Conservation (phyloP, 1,139 yeast genomes). For the Citeromyces hawaiiensis region DNA sequence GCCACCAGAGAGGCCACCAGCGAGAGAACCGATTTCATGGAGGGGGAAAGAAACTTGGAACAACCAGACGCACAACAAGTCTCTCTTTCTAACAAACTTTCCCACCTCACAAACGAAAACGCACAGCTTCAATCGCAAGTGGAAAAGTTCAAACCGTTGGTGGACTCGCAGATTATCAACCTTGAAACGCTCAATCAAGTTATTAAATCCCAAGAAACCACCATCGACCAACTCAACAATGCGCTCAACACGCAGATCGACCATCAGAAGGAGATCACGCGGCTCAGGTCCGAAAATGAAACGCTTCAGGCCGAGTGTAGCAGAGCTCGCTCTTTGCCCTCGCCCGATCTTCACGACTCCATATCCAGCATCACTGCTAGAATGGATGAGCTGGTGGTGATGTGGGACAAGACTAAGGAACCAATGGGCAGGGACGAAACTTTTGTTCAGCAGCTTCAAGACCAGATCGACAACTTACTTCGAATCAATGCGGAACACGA, state of each 20-base stretch:
- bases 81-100: constrained; percentile 5
- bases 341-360: constrained; percentile 5
- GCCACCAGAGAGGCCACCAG: constrained; percentile 4
- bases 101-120: constrained; percentile 30
- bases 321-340: constrained; percentile 25
- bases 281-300: constrained; percentile 32
- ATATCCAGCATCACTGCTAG: not conserved
- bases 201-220: constrained; percentile 38
- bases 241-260: constrained; percentile 31
- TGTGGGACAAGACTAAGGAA: constrained; percentile 6
- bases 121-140: constrained; percentile 24
- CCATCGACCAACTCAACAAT: constrained; percentile 25
- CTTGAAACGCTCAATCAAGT: constrained; percentile 39
- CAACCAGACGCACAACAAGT: not conserved
- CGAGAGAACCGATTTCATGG: constrained; percentile 1
- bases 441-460: constrained; percentile 23
- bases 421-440: constrained; percentile 1
- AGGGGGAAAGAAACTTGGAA: no score
- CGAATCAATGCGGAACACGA: constrained; percentile 19
- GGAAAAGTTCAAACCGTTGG: constrained; percentile 35
- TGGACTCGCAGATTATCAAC: constrained; percentile 41
- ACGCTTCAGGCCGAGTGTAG: constrained; percentile 25
- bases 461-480: constrained; percentile 33
- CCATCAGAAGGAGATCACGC: constrained; percentile 31
- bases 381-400: constrained; percentile 4